Conservation (phyloP, 2,329 filamentous ascomycete genomes). For the Aschersonia sp. region DNA sequence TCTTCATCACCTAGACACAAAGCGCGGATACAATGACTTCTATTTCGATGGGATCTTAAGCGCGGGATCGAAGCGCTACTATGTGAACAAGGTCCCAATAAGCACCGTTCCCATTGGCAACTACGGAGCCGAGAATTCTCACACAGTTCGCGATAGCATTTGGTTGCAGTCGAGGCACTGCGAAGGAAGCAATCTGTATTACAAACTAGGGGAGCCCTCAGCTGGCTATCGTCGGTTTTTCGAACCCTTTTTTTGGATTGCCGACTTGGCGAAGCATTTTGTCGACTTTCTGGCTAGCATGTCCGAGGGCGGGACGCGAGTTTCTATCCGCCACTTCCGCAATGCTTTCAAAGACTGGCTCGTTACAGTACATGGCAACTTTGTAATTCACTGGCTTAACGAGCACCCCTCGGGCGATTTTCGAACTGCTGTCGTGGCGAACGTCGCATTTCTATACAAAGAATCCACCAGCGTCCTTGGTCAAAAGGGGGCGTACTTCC, state of each 20-base stretch:
- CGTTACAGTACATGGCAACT: constrained; percentile 22
- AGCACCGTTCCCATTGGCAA: constrained; percentile 47
- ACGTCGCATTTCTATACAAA: constrained; percentile 50
- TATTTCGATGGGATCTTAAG: constrained; percentile 48
- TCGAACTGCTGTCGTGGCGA: constrained; percentile 40
- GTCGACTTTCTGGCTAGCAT: constrained; percentile 46
- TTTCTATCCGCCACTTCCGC: constrained; percentile 43
- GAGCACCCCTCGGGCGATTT: constrained; percentile 43
- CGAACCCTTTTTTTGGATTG: constrained; percentile 54
- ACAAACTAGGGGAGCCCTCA: constrained; percentile 42
- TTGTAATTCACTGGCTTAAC: constrained; percentile 34
- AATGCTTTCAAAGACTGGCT: constrained; percentile 45
- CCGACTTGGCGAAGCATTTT: constrained; percentile 55
- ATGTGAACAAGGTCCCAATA: constrained; percentile 43
- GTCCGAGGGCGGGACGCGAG: constrained; percentile 13
- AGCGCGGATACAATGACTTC: constrained; percentile 19
- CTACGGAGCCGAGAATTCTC: constrained; percentile 37
- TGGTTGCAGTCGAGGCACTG: constrained; percentile 48
- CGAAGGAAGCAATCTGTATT: constrained; percentile 38
- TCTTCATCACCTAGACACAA: constrained; percentile 35
- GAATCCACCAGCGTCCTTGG: constrained; percentile 40
- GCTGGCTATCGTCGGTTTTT: constrained; percentile 49
- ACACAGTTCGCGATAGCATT: constrained; percentile 36
- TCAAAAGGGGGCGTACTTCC: constrained; percentile 11
- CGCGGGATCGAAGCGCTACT: constrained; percentile 25